A percentile compares a stretch with the other conserved stretches of the same genome.
These are phyloP conservation scores for Bisporella sp. DNA, from an alignment of 2,329 filamentous ascomycete species.

Conservation along the genomic window DNA sequence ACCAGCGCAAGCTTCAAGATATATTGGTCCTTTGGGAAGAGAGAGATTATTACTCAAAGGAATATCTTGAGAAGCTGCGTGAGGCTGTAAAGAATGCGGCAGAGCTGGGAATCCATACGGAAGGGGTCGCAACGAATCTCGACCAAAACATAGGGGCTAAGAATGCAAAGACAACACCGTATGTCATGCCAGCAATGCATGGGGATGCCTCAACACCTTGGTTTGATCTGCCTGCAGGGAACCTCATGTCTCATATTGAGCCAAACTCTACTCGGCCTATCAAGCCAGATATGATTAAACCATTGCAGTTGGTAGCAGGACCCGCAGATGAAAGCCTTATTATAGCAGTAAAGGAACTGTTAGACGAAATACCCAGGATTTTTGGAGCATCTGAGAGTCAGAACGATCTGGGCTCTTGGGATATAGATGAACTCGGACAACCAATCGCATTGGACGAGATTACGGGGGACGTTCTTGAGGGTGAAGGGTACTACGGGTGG, in stretches of 20 bases:
- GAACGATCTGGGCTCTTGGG: conserved; percentile 43
- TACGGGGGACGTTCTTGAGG: conserved; percentile 53
- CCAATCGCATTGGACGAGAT: conserved; percentile 55
- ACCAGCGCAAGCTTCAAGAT: conserved; percentile 55
- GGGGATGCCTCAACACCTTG: conserved; percentile 68
- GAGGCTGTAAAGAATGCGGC: conserved; percentile 44
- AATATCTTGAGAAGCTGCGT: conserved; percentile 51
- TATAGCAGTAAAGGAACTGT: conserved; percentile 60
- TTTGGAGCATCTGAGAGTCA: conserved; percentile 47
- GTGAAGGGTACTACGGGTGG: conserved; percentile 85
- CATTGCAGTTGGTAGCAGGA: conserved; percentile 62
- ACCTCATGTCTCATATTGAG: conserved; percentile 71
- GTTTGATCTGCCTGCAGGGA: conserved; percentile 77
- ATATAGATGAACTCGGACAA: conserved; percentile 73
- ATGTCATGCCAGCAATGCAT: conserved; percentile 67
- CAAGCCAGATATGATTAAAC: conserved; percentile 61
- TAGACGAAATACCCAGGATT: conserved; percentile 63
- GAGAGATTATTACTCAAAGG: conserved; percentile 51
- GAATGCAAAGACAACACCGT: conserved; percentile 55
- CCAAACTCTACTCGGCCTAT: conserved; percentile 72
- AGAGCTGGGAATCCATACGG: conserved; percentile 21
- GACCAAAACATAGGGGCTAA: conserved; percentile 37
- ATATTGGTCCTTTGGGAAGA: conserved; percentile 67
- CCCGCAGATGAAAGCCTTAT: conserved; percentile 61
- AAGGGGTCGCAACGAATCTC: conserved; percentile 12